Evolutionary conservation across 148 eudicot species (phyloP).

Genomic region (Vaccinium vitisidaea): DNA sequence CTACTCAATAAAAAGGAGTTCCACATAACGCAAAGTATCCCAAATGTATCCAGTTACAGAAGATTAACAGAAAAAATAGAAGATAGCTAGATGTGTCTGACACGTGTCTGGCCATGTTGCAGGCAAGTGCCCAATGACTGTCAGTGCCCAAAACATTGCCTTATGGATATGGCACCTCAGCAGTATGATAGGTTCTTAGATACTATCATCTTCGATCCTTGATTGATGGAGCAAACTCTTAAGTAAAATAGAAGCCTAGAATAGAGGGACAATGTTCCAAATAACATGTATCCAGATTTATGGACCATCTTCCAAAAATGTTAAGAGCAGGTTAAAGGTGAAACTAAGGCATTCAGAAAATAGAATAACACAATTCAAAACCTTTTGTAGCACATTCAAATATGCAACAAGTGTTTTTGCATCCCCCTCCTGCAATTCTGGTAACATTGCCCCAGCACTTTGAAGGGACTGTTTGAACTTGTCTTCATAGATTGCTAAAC

Average conservation of each 20-base stretch:
- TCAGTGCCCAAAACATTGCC: not conserved
- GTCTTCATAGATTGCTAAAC: constrained; percentile 80
- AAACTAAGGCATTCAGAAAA: not conserved
- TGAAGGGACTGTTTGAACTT: constrained; percentile 86
- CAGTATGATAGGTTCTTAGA: not conserved
- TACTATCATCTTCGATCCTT: not conserved
- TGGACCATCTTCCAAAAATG: not conserved
- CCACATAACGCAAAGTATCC: not conserved
- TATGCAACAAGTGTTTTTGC: constrained; percentile 95
- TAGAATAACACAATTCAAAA: constrained; percentile 22
- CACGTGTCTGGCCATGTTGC: not conserved
- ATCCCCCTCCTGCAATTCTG: constrained; percentile 95
- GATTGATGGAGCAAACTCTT: not conserved
- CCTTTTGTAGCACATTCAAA: constrained; percentile 81
- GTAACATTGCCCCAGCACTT: constrained; percentile 71
- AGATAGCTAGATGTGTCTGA: not conserved
- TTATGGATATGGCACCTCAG: not conserved
- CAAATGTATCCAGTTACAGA: not conserved
- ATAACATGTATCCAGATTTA: not conserved
- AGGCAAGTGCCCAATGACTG: not conserved
- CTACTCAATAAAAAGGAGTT: not conserved
- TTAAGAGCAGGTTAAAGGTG: not conserved
- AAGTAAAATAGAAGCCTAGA: not conserved
- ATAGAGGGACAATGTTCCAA: not conserved
- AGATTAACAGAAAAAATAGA: not conserved